Conservation (phyloP, 164 flowering plant species). For the Nelumbo lutea region DNA sequence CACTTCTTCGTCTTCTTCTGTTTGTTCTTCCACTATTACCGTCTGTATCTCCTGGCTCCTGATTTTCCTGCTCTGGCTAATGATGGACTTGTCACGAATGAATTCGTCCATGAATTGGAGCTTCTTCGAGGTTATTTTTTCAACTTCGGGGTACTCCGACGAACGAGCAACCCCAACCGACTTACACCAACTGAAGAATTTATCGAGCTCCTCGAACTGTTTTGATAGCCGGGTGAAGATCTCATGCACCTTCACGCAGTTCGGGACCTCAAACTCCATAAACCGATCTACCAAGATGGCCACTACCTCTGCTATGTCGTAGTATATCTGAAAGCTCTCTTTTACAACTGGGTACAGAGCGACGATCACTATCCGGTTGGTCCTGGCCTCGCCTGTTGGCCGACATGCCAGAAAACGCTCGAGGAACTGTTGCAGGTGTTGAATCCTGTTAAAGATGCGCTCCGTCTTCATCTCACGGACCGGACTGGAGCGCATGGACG, state of each 20-base stretch:
- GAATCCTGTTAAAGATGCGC: constrained; percentile 42
- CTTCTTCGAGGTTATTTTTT: constrained; percentile 36
- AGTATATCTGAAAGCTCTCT: constrained; percentile 77
- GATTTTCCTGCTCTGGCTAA: constrained; percentile 15
- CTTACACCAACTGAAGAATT: constrained; percentile 42
- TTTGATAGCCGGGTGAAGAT: constrained; percentile 61
- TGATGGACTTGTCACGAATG: constrained; percentile 28
- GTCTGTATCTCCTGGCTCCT: background rate
- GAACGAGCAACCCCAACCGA: constrained; percentile 29
- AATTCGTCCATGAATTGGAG: constrained; percentile 48
- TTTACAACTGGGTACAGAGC: constrained; percentile 66
- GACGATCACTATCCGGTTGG: constrained; percentile 50
- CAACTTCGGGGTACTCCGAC: constrained; percentile 47
- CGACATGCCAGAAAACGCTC: constrained; percentile 82
- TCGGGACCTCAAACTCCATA: constrained; percentile 61
- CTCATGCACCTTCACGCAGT: constrained; percentile 64
- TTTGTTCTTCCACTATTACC: constrained; percentile 3
- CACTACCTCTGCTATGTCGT: constrained; percentile 71
- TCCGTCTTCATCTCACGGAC: constrained; percentile 49
- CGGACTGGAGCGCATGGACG: constrained; percentile 28
- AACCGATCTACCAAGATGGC: constrained; percentile 71
- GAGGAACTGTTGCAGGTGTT: constrained; percentile 67
- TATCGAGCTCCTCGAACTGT: constrained; percentile 71
- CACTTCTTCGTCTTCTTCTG: background rate
- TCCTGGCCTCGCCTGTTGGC: constrained; percentile 77